Base-by-base conservation (phyloP, 2,329 filamentous ascomycete species). In the Arthrobotrys pseudoclavata region DNA sequence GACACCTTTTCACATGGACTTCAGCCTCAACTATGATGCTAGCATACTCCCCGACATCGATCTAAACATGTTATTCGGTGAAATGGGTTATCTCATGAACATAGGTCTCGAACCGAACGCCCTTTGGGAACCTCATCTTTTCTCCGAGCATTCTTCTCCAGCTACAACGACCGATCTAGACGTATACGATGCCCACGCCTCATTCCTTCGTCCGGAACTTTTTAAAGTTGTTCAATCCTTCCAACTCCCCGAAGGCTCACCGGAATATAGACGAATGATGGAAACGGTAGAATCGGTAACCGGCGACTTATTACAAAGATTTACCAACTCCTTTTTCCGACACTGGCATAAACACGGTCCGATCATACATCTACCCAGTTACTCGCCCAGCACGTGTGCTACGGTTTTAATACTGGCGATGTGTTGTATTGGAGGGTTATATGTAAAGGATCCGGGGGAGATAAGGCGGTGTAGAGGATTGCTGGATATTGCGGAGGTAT, bases 301-400 rank as follows among this genome's bases (percentile, higher is more conserved):
- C 4, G 72, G 72, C 6, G 72, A 76, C 22, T 53, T 76, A 13
- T 48, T 76, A 13, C 72, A 76, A 18, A 45, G 72, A 13, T 76
- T 70, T 9, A 76, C 66, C 9, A 76, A 61, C 31, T 70, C 72
- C 1, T 76, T 70, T 29, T 76, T 76, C n/a, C 50, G 66, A 12
- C 66, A 76, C 34, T 76, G 72, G 72, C 72, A 76, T 18, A 69
- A 66, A 47, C 72, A 76, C n/a, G 72, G 72, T 12, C 48, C 72
- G 10, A 67, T 76, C 6, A 76, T 76, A 20, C 72, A 76, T 37
- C 4, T 70, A 22, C 72, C 72, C 5, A 66, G 66, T 1, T 76
- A 76, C 22, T 76, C 72, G 10, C 72, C 72, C 10, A 42, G 50
- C 7, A 76, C 66, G 5, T 69, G 60, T 29, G 60, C 72, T 26